Evolutionary conservation across 441 rosid species (phyloP), one percentile per base, ranked within the genome.

Genomic region (Francoa sonchifolia): DNA sequence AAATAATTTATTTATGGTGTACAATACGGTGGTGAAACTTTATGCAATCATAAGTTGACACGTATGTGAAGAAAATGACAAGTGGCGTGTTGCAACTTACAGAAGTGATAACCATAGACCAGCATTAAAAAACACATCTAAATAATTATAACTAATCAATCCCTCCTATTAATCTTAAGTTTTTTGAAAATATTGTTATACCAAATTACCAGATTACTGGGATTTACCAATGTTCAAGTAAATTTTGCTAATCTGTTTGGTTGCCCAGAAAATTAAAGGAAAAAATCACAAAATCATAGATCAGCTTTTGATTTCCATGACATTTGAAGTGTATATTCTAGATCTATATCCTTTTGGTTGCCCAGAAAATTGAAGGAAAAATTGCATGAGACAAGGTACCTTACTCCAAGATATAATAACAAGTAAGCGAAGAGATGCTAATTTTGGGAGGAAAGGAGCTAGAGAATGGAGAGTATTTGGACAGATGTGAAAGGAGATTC

Each of bases 331-430:
- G 19, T 11, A 20, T 9, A 22, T 20, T 14, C 8, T 7, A 33
- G 6, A 34, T 15, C 3, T 9, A 15, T 17, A 17, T 25, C 4
- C 3, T 17, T 36, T 9, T 9, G 4, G 3, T 25, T 26, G 54
- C 32, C 10, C 39, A 28, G 33, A 12, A 19, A 7, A 1, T 11
- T 7, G 65, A 77, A 79, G 87, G 40, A 82, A 69, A 40, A 39
- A 72, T n/a, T n/a, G n/a, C n/a, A n/a, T n/a, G n/a, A 53, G 74
- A 78, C 72, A 78, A 69, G 71, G 36, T 59, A 20, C 42, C 72
- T 29, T 28, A 44, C 49, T 69, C 41, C 31, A 73, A 74, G 54
- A 74, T 75, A 18, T 68, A 82, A 44, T 34, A 74, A 20, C 61
- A 59, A 45, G 32, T 63, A 1, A 68, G 34, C 6, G 79, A 78